Conservation (phyloP, 129 eudicot species). For the Chrysanthemum lavandulifolium region DNA sequence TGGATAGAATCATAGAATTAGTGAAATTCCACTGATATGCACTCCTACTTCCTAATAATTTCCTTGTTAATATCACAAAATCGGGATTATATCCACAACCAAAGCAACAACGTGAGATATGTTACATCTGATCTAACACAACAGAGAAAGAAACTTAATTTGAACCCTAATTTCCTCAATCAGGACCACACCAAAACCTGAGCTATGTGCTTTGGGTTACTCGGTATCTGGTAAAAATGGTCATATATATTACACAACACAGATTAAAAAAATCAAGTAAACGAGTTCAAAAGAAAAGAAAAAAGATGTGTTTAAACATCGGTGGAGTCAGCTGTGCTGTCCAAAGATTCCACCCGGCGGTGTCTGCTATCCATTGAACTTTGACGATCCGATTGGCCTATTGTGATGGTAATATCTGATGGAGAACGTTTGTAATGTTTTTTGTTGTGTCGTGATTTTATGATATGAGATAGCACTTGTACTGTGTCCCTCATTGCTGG, state of each 20-base stretch:
- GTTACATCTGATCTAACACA: conserved; percentile 22
- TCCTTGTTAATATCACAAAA: conserved; percentile 14
- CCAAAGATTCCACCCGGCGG: conserved; percentile 63
- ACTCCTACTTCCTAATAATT: neutral
- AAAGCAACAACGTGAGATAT: conserved; percentile 1
- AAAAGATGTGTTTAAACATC: conserved; percentile 41
- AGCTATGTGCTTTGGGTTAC: conserved; percentile 29
- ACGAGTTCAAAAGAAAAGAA: neutral
- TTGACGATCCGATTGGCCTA: conserved; percentile 41
- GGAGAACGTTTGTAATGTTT: conserved; percentile 46
- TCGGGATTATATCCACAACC: conserved; percentile 25
- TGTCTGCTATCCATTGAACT: conserved; percentile 45
- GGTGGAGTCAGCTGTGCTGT: conserved; percentile 59
- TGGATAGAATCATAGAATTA: conserved; percentile 3
- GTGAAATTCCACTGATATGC: neutral
- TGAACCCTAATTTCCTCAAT: conserved; percentile 28
- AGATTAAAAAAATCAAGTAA: conserved; percentile 14
- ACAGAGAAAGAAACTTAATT: conserved; percentile 17
- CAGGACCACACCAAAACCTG: conserved; percentile 29
- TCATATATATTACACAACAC: conserved; percentile 32
- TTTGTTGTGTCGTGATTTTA: conserved; percentile 47
- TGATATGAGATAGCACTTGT: conserved; percentile 58
- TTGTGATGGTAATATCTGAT: conserved; percentile 42
- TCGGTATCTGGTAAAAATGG: conserved; percentile 26
- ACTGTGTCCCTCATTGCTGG: conserved; percentile 89